These are phyloP conservation scores for Botrytis elliptica DNA, from an alignment of 2,329 filamentous ascomycete species.

Conservation along the genomic window DNA sequence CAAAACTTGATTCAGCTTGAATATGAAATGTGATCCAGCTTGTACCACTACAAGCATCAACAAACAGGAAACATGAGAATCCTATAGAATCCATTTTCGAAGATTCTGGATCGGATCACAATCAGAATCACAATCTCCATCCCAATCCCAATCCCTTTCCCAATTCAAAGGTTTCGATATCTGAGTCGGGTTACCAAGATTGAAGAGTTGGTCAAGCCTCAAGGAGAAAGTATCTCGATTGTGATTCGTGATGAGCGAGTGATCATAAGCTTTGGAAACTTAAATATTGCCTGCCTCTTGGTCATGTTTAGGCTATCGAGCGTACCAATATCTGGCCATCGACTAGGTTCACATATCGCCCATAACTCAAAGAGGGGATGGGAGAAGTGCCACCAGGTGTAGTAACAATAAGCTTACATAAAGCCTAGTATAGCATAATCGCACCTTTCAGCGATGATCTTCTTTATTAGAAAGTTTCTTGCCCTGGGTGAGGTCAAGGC, in stretches of 20 bases:
- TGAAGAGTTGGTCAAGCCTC: neutral
- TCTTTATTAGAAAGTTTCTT: neutral
- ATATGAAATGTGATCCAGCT: slow-evolving; percentile 2
- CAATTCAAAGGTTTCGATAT: neutral
- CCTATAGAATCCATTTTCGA: neutral
- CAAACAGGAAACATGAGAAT: neutral
- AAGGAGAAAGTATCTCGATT: neutral
- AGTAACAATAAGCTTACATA: slow-evolving; percentile 17
- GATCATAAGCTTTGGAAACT: neutral
- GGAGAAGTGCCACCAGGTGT: neutral
- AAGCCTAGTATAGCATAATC: neutral
- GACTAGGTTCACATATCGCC: slow-evolving; percentile 2
- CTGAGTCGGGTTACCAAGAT: neutral
- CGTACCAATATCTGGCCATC: neutral
- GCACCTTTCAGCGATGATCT: slow-evolving; percentile 3
- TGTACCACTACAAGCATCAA: neutral
- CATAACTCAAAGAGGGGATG: slow-evolving; percentile 9
- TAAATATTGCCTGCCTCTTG: slow-evolving; percentile 6
- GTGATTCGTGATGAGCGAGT: neutral
- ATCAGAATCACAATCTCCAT: neutral
- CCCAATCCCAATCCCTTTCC: neutral
- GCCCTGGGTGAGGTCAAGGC: neutral
- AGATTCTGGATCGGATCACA: neutral
- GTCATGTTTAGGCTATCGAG: neutral
- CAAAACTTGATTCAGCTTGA: slow-evolving; percentile 7